These are phyloP conservation scores for Penicillium longicatenatum DNA, from an alignment of 495 filamentous ascomycete genomes.

Conservation along the genomic window DNA sequence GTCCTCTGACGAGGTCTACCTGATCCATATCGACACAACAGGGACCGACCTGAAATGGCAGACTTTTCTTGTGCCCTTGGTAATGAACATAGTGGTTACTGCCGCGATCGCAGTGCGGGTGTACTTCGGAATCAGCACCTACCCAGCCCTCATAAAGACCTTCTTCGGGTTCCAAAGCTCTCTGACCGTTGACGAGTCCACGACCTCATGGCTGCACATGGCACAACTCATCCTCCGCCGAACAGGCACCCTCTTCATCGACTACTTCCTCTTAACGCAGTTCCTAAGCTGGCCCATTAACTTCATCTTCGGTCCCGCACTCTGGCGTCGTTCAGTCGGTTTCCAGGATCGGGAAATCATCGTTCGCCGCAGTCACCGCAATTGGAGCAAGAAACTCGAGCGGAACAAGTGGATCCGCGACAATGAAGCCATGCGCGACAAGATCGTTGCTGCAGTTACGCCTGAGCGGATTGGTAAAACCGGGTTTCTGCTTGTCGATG, in stretches of 20 bases:
- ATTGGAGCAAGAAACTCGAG: conserved; percentile 36
- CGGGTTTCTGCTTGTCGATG: conserved; percentile 75
- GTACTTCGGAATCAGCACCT: conserved; percentile 63
- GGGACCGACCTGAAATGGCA: conserved; percentile 66
- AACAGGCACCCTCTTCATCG: conserved; percentile 61
- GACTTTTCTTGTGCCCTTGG: conserved; percentile 71
- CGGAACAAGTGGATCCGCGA: conserved; percentile 48
- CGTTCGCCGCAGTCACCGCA: conserved; percentile 62
- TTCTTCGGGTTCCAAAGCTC: conserved; percentile 62
- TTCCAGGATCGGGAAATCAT: conserved; percentile 74
- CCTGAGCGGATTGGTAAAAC: conserved; percentile 68
- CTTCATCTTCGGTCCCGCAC: conserved; percentile 65
- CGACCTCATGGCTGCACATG: conserved; percentile 53
- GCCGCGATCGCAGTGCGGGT: conserved; percentile 61
- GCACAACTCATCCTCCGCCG: conserved; percentile 52
- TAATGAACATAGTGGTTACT: conserved; percentile 66
- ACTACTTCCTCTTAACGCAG: conserved; percentile 68
- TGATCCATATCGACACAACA: conserved; percentile 73
- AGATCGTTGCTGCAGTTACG: conserved; percentile 64
- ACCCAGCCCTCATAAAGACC: conserved; percentile 61
- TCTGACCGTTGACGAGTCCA: conserved; percentile 56
- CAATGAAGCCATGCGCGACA: conserved; percentile 50
- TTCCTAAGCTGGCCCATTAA: conserved; percentile 74
- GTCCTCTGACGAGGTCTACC: conserved; percentile 67
- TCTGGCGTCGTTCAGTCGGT: conserved; percentile 70